Conservation (phyloP, 2,329 filamentous ascomycete species). For the Colletotrichum horii region DNA sequence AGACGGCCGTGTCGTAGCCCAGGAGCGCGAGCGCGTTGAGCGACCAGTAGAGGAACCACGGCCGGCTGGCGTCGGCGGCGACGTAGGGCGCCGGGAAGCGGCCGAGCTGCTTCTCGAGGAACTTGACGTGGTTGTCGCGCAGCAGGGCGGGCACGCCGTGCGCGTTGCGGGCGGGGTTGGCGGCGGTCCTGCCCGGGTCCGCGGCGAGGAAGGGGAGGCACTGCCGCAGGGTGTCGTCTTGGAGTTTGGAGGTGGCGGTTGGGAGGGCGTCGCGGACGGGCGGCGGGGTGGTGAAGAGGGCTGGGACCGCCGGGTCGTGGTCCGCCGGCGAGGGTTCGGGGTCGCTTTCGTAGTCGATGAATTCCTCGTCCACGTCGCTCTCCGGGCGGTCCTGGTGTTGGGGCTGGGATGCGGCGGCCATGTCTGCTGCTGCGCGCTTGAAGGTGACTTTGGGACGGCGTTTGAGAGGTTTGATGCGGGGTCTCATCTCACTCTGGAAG, state of each 20-base stretch:
- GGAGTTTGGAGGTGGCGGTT: constrained; percentile 77
- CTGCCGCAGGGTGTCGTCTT: constrained; percentile 71
- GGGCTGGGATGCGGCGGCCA: constrained; percentile 7
- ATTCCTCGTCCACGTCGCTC: constrained; percentile 17
- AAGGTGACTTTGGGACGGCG: constrained; percentile 38
- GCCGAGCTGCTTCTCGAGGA: constrained; percentile 63
- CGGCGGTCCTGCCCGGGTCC: background rate
- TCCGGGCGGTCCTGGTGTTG: background rate
- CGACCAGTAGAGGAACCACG: constrained; percentile 96
- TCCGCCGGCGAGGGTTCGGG: background rate
- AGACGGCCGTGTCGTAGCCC: constrained; percentile 73
- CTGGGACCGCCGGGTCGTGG: constrained; percentile 45
- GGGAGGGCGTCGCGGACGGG: constrained; percentile 68
- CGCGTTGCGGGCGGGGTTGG: constrained; percentile 61
- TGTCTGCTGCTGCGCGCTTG: constrained; percentile 23
- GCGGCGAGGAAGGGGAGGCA: constrained; percentile 73
- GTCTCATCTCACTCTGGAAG: constrained; percentile 20
- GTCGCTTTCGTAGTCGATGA: constrained; percentile 18
- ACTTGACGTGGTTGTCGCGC: constrained; percentile 64
- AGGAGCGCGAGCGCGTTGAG: constrained; percentile 77
- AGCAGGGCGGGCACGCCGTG: constrained; percentile 79
- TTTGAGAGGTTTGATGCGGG: constrained; percentile 22
- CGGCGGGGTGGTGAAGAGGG: constrained; percentile 63
- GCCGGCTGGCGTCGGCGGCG: constrained; percentile 82
- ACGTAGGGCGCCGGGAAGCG: constrained; percentile 74